A percentile compares a stretch with the other conserved stretches of the same genome.
phyloP scores from a whole-genome alignment of 306 rosid species.

The Cucurbita moschata region DNA sequence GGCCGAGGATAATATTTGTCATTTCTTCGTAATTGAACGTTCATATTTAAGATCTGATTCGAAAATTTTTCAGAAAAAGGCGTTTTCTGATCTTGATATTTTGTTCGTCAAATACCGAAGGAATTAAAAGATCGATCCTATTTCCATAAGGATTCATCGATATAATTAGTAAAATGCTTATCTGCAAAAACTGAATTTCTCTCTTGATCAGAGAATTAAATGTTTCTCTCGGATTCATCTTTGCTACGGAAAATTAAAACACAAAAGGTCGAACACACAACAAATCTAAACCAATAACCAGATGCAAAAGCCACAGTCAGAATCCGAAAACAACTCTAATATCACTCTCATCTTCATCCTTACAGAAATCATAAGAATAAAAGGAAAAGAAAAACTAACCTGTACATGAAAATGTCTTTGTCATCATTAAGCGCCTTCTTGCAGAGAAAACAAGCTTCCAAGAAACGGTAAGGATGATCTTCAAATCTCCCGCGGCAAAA shows the following conservation, averaged over 20 bases:
- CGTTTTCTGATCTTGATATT: background rate
- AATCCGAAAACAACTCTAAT: background rate
- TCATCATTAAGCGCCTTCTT: constrained; percentile 46
- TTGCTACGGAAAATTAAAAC: background rate
- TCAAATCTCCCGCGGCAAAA: constrained; percentile 63
- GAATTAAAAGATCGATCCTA: background rate
- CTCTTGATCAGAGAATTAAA: background rate
- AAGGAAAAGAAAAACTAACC: constrained; percentile 24
- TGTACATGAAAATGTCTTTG: constrained; percentile 86
- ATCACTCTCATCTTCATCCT: background rate
- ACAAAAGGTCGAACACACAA: background rate
- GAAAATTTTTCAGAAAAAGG: background rate
- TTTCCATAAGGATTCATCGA: background rate
- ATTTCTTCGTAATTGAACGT: background rate
- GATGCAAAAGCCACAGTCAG: background rate
- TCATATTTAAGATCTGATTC: background rate
- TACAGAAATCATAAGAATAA: background rate
- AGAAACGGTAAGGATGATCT: constrained; percentile 62
- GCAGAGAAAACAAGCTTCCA: constrained; percentile 65
- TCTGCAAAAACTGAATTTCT: background rate
- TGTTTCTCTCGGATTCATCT: background rate
- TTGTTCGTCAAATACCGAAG: background rate
- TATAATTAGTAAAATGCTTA: background rate
- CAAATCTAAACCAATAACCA: background rate
- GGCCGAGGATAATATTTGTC: background rate